Evolutionary conservation across 2,329 filamentous ascomycete species (phyloP).

Genomic region (Fusarium sp.): DNA sequence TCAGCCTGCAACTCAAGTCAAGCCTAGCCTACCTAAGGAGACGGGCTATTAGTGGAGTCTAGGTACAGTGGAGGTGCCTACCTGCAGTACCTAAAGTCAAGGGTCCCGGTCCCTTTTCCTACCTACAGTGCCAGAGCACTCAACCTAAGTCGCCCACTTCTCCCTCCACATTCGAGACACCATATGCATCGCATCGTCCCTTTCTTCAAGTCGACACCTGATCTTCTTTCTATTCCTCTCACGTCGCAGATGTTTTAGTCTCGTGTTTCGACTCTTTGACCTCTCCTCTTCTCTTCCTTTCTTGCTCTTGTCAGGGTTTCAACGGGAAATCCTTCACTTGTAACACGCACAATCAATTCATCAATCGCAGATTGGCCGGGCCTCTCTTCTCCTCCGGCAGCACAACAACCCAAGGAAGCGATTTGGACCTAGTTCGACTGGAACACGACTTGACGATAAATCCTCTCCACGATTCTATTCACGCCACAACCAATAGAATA

Average conservation of each 20-base stretch:
- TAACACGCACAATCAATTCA: conserved; percentile 2
- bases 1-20: conserved; percentile 31
- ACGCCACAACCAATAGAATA: not conserved
- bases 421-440: not conserved
- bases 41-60: conserved; percentile 1
- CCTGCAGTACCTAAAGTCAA: conserved; percentile 3
- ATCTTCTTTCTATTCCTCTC: conserved; percentile 42
- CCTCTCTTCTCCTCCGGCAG: not conserved
- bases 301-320: not conserved
- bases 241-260: conserved; percentile 36
- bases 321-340: not conserved
- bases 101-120: conserved; percentile 37
- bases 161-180: conserved; percentile 51
- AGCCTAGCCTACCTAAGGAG: conserved; percentile 24
- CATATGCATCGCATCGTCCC: conserved; percentile 49
- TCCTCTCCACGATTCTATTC: not conserved
- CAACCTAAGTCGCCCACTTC: conserved; percentile 37
- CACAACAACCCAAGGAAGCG: not conserved
- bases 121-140: not conserved
- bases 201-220: conserved; percentile 39
- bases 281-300: not conserved
- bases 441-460: conserved; percentile 15
- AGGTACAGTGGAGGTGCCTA: not conserved
- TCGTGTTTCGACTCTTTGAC: conserved; percentile 32
- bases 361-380: not conserved